Percentiles rank a stretch among this genome's conserved stretches.
phyloP scores from a whole-genome alignment of 768 basidiomycete species.

The Podaxis sp. region DNA sequence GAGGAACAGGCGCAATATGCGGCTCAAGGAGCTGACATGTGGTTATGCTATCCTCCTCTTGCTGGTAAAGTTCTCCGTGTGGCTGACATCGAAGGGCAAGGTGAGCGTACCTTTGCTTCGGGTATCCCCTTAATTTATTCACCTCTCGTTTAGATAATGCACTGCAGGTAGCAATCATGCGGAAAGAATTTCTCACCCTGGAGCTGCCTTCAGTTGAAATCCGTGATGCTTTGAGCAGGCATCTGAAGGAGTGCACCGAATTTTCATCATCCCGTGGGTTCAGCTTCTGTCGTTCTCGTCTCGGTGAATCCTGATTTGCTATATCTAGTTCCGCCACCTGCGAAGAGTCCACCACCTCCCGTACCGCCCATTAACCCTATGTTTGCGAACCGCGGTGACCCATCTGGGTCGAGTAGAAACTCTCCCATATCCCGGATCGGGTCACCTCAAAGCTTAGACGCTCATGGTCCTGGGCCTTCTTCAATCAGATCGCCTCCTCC shows the following conservation, averaged over 20 bases:
- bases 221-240: slow-evolving; percentile 63
- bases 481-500: slow-evolving; percentile 13
- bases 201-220: slow-evolving; percentile 55
- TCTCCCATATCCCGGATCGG: slow-evolving; percentile 4
- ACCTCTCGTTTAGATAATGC: slow-evolving; percentile 52
- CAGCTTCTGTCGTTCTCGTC: not conserved
- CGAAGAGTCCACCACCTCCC: slow-evolving; percentile 69
- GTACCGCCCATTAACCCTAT: slow-evolving; percentile 47
- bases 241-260: slow-evolving; percentile 83
- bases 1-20: slow-evolving; percentile 55
- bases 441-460: slow-evolving; percentile 17
- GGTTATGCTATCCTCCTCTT: slow-evolving; percentile 91
- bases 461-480: slow-evolving; percentile 15
- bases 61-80: slow-evolving; percentile 90
- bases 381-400: slow-evolving; percentile 17
- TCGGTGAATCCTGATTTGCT: not conserved
- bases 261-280: slow-evolving; percentile 76
- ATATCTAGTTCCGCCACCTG: slow-evolving; percentile 49
- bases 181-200: slow-evolving; percentile 79
- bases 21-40: slow-evolving; percentile 76
- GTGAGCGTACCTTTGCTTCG: slow-evolving; percentile 36
- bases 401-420: slow-evolving; percentile 6
- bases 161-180: slow-evolving; percentile 79
- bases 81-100: slow-evolving; percentile 56
- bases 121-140: not conserved